Percentiles rank a stretch among this genome's conserved stretches.
Evolutionary conservation across 2,329 filamentous ascomycete species (phyloP).

Genomic region (Pestalotiopsis sp.): DNA sequence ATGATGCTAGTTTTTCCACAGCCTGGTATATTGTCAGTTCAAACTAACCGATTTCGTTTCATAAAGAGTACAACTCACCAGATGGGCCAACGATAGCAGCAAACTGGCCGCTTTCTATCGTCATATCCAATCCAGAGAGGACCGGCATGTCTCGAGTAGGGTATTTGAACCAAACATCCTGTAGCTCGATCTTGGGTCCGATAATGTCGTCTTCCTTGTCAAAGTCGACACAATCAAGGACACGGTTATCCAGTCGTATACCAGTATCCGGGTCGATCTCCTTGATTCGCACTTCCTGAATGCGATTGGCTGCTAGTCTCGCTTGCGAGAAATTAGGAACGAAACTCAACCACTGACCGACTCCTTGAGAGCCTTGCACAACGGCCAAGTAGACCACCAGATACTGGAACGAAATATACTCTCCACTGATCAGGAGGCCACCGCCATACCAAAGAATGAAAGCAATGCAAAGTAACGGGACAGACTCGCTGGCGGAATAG

Average conservation of each 20-base stretch:
- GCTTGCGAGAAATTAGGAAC: slow-evolving; percentile 64
- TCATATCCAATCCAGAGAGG: slow-evolving; percentile 61
- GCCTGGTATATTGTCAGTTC: slow-evolving; percentile 22
- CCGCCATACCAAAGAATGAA: slow-evolving; percentile 55
- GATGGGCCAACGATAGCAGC: slow-evolving; percentile 70
- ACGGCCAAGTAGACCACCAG: slow-evolving; percentile 66
- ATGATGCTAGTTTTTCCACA: slow-evolving; percentile 75
- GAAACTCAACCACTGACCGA: slow-evolving; percentile 68
- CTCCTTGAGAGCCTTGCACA: slow-evolving; percentile 60
- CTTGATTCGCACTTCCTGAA: slow-evolving; percentile 46
- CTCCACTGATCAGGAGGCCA: slow-evolving; percentile 52
- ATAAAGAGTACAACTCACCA: slow-evolving; percentile 35
- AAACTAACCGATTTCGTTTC: background rate
- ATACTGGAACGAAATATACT: slow-evolving; percentile 50
- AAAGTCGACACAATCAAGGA: slow-evolving; percentile 34
- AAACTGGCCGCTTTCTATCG: slow-evolving; percentile 63
- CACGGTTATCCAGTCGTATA: slow-evolving; percentile 31
- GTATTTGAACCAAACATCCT: slow-evolving; percentile 60
- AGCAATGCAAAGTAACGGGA: slow-evolving; percentile 39
- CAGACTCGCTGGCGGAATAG: slow-evolving; percentile 65
- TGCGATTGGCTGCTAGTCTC: slow-evolving; percentile 59
- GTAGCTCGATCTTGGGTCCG: slow-evolving; percentile 57
- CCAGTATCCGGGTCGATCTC: slow-evolving; percentile 27
- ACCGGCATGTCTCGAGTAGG: slow-evolving; percentile 57
- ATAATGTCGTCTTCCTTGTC: slow-evolving; percentile 41